Evolutionary conservation across 345 rosid species (phyloP).

Genomic region (Lepidium didymum): DNA sequence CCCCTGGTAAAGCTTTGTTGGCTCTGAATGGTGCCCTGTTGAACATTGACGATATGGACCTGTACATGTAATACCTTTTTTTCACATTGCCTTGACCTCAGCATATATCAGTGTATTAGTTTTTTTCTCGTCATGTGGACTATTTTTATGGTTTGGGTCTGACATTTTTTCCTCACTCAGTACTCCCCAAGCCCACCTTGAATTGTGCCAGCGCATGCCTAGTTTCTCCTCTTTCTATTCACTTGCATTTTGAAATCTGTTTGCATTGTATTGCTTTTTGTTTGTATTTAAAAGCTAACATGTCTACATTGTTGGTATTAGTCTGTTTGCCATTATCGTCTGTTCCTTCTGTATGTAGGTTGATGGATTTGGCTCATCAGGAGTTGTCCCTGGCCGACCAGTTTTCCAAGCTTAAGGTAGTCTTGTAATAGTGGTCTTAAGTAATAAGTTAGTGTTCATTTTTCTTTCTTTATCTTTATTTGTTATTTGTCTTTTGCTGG

Average conservation of each 20-base stretch:
- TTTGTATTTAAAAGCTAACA: background rate
- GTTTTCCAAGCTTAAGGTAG: constrained; percentile 82
- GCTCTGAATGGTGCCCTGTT: constrained; percentile 96
- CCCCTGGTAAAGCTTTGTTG: constrained; percentile 93
- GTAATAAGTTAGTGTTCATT: background rate
- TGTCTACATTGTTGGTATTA: background rate
- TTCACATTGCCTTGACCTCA: constrained; percentile 2
- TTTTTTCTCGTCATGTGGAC: background rate
- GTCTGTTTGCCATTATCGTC: background rate
- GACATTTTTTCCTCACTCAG: background rate
- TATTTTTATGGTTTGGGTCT: background rate
- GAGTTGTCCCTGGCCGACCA: constrained; percentile 87
- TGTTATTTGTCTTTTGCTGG: background rate
- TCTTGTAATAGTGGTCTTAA: background rate
- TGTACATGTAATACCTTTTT: constrained; percentile 59
- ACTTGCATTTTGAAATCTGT: background rate
- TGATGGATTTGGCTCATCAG: constrained; percentile 85
- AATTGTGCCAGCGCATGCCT: background rate
- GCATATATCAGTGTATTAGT: background rate
- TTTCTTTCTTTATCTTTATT: background rate
- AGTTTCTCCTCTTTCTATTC: background rate
- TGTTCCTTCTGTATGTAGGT: constrained; percentile 40
- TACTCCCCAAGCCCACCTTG: background rate
- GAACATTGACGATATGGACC: constrained; percentile 93
- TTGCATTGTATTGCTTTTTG: background rate